Conservation (phyloP, 2,329 filamentous ascomycete genomes). For the Scolecobasidium constrictum region DNA sequence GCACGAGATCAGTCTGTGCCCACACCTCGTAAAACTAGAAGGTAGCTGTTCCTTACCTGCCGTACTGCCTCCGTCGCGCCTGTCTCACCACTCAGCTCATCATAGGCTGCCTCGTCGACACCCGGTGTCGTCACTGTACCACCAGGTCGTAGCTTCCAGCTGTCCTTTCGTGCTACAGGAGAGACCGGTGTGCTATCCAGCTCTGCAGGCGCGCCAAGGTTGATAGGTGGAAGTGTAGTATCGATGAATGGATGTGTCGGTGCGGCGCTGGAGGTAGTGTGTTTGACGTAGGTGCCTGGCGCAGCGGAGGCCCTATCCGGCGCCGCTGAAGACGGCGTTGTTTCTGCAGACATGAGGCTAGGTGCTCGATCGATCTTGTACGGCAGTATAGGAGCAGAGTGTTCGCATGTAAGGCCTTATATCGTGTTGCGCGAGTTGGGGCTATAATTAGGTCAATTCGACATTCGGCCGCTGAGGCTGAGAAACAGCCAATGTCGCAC, state of each 20-base stretch:
- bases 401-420: too few species aligned
- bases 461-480: too few species aligned
- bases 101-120: slow-evolving; percentile 19
- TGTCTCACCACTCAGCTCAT: slow-evolving; percentile 20
- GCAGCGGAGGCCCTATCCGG: too few species aligned
- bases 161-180: slow-evolving; percentile 19
- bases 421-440: too few species aligned
- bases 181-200: slow-evolving; percentile 27
- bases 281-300: background rate
- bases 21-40: slow-evolving; percentile 7
- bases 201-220: slow-evolving; percentile 29
- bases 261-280: slow-evolving; percentile 10
- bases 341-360: too few species aligned
- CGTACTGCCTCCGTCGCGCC: slow-evolving; percentile 12
- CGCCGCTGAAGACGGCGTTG: too few species aligned
- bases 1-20: background rate
- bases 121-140: slow-evolving; percentile 11
- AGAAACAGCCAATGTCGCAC: too few species aligned
- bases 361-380: too few species aligned
- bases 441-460: too few species aligned
- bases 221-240: slow-evolving; percentile 28
- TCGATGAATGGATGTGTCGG: slow-evolving; percentile 24
- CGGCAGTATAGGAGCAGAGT: too few species aligned
- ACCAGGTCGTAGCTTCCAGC: background rate
- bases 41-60: slow-evolving; percentile 17